A percentile compares a stretch with the other conserved stretches of the same genome.
phyloP scores from a whole-genome alignment of 2,329 filamentous ascomycete genomes.

The Juglanconis oblonga region DNA sequence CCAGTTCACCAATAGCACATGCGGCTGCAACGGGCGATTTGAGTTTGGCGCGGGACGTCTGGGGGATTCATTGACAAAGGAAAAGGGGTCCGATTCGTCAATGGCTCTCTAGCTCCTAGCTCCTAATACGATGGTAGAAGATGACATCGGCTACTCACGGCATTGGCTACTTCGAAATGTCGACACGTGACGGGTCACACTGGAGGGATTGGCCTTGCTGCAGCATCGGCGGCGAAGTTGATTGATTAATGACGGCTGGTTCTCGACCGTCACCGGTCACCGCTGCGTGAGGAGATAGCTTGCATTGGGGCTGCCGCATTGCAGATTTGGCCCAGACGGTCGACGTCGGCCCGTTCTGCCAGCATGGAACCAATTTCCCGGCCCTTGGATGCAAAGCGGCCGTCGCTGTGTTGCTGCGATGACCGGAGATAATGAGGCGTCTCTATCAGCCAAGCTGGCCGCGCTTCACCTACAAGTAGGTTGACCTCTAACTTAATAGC shows the following conservation, averaged over 20 bases:
- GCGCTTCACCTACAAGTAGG: not conserved
- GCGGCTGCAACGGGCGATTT: not conserved
- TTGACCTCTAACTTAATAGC: not conserved
- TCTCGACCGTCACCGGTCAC: not conserved
- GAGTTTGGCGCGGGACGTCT: slow-evolving; percentile 7
- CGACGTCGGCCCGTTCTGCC: not conserved
- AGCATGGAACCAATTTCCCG: not conserved
- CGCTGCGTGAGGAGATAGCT: slow-evolving; percentile 3
- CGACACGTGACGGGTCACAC: not conserved
- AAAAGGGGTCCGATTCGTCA: slow-evolving; percentile 13
- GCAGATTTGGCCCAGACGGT: slow-evolving; percentile 1
- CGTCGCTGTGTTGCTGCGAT: slow-evolving; percentile 8
- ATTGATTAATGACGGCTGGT: slow-evolving; percentile 14
- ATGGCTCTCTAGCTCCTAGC: not conserved
- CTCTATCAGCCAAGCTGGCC: slow-evolving; percentile 1
- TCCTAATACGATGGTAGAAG: not conserved
- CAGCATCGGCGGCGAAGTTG: not conserved
- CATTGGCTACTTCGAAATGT: slow-evolving; percentile 5
- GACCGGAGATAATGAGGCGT: slow-evolving; percentile 18
- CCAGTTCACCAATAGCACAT: not conserved
- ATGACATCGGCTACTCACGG: slow-evolving; percentile 15
- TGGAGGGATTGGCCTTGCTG: slow-evolving; percentile 15
- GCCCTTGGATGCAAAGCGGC: not conserved
- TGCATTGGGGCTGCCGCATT: not conserved
- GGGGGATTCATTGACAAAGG: slow-evolving; percentile 1